Percentiles rank a stretch among this genome's conserved stretches.
Evolutionary conservation across 768 basidiomycete genomes (phyloP).

Genomic region (Asterophora lycoperdoides): DNA sequence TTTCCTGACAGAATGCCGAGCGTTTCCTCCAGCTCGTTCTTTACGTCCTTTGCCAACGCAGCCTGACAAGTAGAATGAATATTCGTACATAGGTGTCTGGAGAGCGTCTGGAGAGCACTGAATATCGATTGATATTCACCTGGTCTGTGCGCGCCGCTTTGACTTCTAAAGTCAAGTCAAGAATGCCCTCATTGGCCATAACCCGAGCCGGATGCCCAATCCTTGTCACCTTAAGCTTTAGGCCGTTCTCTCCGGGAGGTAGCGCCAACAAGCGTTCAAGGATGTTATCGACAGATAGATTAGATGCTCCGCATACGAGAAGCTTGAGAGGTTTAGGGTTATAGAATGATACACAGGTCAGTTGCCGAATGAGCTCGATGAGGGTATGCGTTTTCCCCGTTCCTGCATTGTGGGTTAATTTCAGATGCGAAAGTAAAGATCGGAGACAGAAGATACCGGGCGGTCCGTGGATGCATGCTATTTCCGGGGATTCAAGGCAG

Average conservation of each 20-base stretch:
- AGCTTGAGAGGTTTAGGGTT: conserved; percentile 57
- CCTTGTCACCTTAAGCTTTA: conserved; percentile 67
- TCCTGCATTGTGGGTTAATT: conserved; percentile 32
- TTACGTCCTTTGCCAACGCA: conserved; percentile 82
- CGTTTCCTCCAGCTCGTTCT: conserved; percentile 72
- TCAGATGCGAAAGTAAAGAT: background rate
- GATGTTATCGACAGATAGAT: conserved; percentile 94
- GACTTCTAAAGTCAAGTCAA: conserved; percentile 68
- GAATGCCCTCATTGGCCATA: conserved; percentile 61
- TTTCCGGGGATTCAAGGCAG: conserved; percentile 72
- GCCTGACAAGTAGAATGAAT: conserved; percentile 41
- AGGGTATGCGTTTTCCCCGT: conserved; percentile 97
- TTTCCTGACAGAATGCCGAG: conserved; percentile 65
- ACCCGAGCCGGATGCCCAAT: conserved; percentile 95
- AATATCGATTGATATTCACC: conserved; percentile 25
- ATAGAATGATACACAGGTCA: conserved; percentile 45
- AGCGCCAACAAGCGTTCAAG: conserved; percentile 76
- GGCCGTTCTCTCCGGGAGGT: conserved; percentile 44
- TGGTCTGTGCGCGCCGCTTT: conserved; percentile 73
- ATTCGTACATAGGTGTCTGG: background rate
- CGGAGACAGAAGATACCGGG: conserved; percentile 53
- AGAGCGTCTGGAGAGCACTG: too few species aligned
- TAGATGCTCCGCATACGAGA: conserved; percentile 90
- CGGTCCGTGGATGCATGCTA: conserved; percentile 96
- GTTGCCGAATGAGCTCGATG: conserved; percentile 88